Evolutionary conservation across 257 asterid genomes (phyloP), one percentile per base, ranked within the genome.

Genomic region (Salvia hispanica): DNA sequence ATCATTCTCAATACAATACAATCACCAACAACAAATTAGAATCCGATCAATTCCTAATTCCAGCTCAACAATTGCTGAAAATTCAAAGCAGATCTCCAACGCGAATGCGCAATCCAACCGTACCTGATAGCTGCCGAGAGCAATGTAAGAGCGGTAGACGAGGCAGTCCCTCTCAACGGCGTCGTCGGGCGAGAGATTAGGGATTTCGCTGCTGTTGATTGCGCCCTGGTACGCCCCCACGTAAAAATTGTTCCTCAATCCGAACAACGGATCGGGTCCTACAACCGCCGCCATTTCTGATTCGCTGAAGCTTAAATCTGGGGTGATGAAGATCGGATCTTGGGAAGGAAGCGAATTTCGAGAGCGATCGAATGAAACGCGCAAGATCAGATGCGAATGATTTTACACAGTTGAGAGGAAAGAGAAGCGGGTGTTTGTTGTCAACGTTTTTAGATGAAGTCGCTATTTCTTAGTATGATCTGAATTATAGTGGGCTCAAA

Each of bases 201-300:
- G 95, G 79, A 90, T 70, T 75, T 88, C 89, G 80, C 96, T 88
- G 87, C 81, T 90, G 91, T 90, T 93, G 77, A 93, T 93, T 51
- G 97, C 96, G 31, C 97, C 95, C 85, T 93, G 99, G 75, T 86
- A 93, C 14, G 99, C 96, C 15, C 97, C 99, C 58, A 88, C 48
- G 78, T 88, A 93, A 73, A 93, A 93, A 53, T 84, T 93, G 92
- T 88, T 93, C 73, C 95, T 80, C 75, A 93, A 81, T 66, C 89
- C 92, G 67, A 93, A 93, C 48, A 93, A 63, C 58, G 81, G 95
- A 78, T 93, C 99, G 53, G 99, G 97, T 79, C 93, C 97, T 73
- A 84, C 85, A 33, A 70, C 85, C 53, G 76, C 82, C 78, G 84
- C 84, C 79, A 78, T 76, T 47, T 71, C 70, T 57, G 66, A 62